These are phyloP conservation scores for Globisporangium megalacanthum DNA, from an alignment of 352 stramenopile species.

Conservation along the genomic window DNA sequence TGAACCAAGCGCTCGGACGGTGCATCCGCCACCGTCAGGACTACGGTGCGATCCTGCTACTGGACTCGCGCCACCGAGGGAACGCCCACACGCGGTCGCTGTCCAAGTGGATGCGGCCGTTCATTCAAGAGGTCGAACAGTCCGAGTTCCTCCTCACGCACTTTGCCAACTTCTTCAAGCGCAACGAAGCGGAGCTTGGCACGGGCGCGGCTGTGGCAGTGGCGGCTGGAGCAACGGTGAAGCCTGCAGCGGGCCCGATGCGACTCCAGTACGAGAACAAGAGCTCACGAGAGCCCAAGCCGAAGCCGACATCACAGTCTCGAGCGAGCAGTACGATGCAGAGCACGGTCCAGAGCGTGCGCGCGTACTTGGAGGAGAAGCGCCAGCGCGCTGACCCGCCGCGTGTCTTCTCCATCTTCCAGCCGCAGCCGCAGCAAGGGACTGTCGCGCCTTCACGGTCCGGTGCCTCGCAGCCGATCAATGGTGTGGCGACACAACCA, in stretches of 20 bases:
- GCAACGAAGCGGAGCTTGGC: constrained; percentile 40
- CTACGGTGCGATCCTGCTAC: constrained; percentile 96
- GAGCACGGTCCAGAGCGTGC: constrained; percentile 23
- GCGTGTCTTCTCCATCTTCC: constrained; percentile 16
- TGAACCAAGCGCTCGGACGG: constrained; percentile 98
- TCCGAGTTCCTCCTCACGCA: constrained; percentile 53
- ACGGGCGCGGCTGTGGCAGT: constrained; percentile 5
- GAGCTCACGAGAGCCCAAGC: background rate
- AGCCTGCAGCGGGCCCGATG: constrained; percentile 12
- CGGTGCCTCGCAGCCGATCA: background rate
- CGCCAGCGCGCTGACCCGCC: constrained; percentile 5
- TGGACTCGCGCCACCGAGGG: constrained; percentile 87
- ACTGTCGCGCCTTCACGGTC: background rate
- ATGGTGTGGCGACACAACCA: background rate
- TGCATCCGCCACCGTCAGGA: constrained; percentile 98
- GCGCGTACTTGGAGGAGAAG: constrained; percentile 25
- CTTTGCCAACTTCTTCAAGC: constrained; percentile 60
- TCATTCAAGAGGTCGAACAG: constrained; percentile 68
- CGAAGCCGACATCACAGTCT: background rate
- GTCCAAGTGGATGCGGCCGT: constrained; percentile 78
- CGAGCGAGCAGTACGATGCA: constrained; percentile 12
- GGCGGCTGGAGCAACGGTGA: background rate
- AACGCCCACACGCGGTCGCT: constrained; percentile 56
- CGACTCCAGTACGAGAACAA: constrained; percentile 38
- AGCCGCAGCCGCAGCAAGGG: constrained; percentile 1